phyloP scores from a whole-genome alignment of 2,329 filamentous ascomycete genomes.

The Talaromyces albobiverticillius region DNA sequence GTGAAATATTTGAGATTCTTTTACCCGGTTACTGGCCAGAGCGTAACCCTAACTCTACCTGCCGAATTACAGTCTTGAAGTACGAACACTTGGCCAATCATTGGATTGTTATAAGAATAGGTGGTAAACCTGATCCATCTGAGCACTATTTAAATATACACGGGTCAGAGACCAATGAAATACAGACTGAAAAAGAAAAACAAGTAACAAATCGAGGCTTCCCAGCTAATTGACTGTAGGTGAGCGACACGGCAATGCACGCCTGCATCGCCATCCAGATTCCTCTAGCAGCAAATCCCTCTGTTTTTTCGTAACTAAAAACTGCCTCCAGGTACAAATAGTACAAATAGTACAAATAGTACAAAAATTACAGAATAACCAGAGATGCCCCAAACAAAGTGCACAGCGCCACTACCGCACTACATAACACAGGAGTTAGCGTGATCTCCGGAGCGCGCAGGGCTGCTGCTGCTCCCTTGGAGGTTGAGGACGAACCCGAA shows the following conservation, averaged over 20 bases:
- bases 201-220: not conserved
- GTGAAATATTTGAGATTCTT: no score
- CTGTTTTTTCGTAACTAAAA: not conserved
- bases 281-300: not conserved
- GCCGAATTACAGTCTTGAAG: no score
- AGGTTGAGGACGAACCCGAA: constrained; percentile 23
- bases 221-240: constrained; percentile 10
- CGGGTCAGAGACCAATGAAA: not conserved
- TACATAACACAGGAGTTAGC: constrained; percentile 51
- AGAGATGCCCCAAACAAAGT: constrained; percentile 52
- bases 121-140: not conserved
- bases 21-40: no score
- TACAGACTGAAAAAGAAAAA: constrained; percentile 6
- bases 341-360: no score
- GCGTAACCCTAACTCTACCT: no score
- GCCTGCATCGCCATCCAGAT: not conserved
- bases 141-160: constrained; percentile 7
- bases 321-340: not conserved
- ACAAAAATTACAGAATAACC: constrained; percentile 30
- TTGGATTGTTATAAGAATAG: not conserved
- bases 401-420: constrained; percentile 50
- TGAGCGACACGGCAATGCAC: not conserved
- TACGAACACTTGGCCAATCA: not conserved
- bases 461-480: constrained; percentile 42
- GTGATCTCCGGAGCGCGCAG: constrained; percentile 46